A percentile compares a stretch with the other conserved stretches of the same genome.
Conservation (phyloP, 2,329 filamentous ascomycete species). For the Ophiostoma novo-ulmi region DNA sequence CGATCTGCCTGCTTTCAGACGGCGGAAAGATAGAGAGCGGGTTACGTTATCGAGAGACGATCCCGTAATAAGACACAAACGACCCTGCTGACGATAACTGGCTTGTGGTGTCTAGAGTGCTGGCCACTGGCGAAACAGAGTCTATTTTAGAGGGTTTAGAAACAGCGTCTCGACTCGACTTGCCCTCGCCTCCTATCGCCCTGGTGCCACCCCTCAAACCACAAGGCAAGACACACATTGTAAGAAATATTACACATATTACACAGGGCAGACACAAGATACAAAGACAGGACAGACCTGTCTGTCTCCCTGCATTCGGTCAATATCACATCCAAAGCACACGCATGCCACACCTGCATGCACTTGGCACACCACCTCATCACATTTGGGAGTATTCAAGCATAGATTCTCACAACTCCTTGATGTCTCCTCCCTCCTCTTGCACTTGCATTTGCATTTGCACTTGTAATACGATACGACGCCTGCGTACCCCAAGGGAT, state of each 20-base stretch:
- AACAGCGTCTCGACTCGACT: constrained; percentile 2
- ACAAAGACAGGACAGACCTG: not conserved
- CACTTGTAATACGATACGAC: not conserved
- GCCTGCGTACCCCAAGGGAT: not conserved
- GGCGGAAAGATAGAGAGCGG: constrained; percentile 7
- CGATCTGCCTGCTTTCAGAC: constrained; percentile 12
- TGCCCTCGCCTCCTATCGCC: constrained; percentile 1
- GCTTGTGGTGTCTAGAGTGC: not conserved
- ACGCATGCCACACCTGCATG: constrained; percentile 3
- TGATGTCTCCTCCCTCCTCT: not conserved
- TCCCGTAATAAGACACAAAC: not conserved
- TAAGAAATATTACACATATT: too few species aligned
- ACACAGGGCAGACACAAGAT: not conserved
- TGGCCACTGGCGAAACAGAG: not conserved
- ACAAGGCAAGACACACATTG: too few species aligned
- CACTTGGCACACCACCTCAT: constrained; percentile 1
- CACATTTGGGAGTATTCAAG: not conserved
- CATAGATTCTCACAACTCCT: too few species aligned
- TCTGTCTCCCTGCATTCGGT: not conserved
- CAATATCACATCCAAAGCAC: not conserved
- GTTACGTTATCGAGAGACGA: constrained; percentile 8
- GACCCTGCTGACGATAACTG: constrained; percentile 1
- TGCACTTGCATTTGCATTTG: not conserved
- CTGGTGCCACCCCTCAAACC: not conserved
- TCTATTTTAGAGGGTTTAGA: too few species aligned